phyloP scores from a whole-genome alignment of 2,329 filamentous ascomycete genomes.

The Dactylonectria estremocensis region DNA sequence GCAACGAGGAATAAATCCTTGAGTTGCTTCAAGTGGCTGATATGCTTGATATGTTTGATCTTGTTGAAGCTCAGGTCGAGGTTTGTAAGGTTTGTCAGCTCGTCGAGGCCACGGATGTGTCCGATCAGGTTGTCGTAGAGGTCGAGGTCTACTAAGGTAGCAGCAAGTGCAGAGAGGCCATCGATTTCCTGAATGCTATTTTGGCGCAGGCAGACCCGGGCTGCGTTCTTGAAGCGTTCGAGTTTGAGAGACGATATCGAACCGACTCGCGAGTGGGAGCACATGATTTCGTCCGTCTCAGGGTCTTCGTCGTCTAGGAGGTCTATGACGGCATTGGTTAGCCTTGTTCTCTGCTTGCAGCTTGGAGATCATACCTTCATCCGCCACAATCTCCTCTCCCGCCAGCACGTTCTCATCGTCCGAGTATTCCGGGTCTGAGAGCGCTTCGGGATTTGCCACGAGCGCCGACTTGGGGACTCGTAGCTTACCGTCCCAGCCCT shows the following conservation, averaged over 20 bases:
- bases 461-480: slow-evolving; percentile 75
- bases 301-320: slow-evolving; percentile 73
- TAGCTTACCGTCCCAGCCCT: slow-evolving; percentile 89
- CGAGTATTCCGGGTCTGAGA: slow-evolving; percentile 89
- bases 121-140: slow-evolving; percentile 97
- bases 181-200: slow-evolving; percentile 89
- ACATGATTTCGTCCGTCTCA: slow-evolving; percentile 84
- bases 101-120: slow-evolving; percentile 87
- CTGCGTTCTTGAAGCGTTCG: slow-evolving; percentile 84
- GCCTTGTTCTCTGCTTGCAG: neutral
- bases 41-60: slow-evolving; percentile 96
- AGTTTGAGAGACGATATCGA: slow-evolving; percentile 85
- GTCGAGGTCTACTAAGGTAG: slow-evolving; percentile 86
- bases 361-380: slow-evolving; percentile 74
- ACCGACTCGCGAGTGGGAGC: slow-evolving; percentile 87
- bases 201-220: slow-evolving; percentile 90
- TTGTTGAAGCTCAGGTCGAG: slow-evolving; percentile 99
- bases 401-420: slow-evolving; percentile 78
- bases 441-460: slow-evolving; percentile 83
- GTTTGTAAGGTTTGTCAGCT: slow-evolving; percentile 80
- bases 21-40: slow-evolving; percentile 83
- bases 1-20: slow-evolving; percentile 93
- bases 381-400: slow-evolving; percentile 83
- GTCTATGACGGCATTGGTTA: slow-evolving; percentile 58
- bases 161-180: slow-evolving; percentile 76